These are phyloP conservation scores for Schizonepeta tenuifolia DNA, from an alignment of 257 asterid species.

Conservation along the genomic window DNA sequence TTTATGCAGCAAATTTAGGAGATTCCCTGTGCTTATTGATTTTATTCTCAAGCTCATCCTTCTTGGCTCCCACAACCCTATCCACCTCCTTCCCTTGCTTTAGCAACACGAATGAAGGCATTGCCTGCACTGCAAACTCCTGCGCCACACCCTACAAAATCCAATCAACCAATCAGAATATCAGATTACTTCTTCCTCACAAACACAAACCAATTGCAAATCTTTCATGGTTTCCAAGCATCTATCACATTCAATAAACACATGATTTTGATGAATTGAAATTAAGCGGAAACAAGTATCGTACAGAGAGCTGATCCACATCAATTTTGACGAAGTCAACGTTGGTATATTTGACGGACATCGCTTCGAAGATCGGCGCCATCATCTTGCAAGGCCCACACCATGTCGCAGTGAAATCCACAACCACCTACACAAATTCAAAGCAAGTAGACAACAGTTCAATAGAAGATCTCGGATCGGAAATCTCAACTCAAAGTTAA, in stretches of 20 bases:
- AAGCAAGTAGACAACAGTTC: too few relatives aligned
- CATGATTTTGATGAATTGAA: constrained; percentile 2
- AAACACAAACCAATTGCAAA: too few relatives aligned
- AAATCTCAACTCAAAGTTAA: neutral
- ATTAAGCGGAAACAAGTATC: constrained; percentile 23
- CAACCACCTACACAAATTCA: constrained; percentile 60
- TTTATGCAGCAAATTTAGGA: constrained; percentile 90
- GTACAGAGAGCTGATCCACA: constrained; percentile 76
- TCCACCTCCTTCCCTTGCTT: constrained; percentile 87
- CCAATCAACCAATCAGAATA: neutral
- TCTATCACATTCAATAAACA: neutral
- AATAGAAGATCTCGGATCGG: constrained; percentile 30
- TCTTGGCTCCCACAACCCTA: constrained; percentile 70
- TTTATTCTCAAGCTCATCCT: constrained; percentile 77
- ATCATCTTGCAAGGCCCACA: constrained; percentile 93
- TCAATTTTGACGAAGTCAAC: constrained; percentile 87
- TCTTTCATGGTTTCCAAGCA: too few relatives aligned
- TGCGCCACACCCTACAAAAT: constrained; percentile 64
- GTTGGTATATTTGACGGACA: constrained; percentile 66
- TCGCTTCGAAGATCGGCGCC: constrained; percentile 58
- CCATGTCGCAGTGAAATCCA: constrained; percentile 89
- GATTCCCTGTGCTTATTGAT: constrained; percentile 71
- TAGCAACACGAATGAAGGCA: constrained; percentile 84
- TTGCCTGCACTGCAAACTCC: constrained; percentile 73
- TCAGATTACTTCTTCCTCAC: neutral